phyloP scores from a whole-genome alignment of 1,284 basidiomycete genomes.

The Cryptococcus neoformans region DNA sequence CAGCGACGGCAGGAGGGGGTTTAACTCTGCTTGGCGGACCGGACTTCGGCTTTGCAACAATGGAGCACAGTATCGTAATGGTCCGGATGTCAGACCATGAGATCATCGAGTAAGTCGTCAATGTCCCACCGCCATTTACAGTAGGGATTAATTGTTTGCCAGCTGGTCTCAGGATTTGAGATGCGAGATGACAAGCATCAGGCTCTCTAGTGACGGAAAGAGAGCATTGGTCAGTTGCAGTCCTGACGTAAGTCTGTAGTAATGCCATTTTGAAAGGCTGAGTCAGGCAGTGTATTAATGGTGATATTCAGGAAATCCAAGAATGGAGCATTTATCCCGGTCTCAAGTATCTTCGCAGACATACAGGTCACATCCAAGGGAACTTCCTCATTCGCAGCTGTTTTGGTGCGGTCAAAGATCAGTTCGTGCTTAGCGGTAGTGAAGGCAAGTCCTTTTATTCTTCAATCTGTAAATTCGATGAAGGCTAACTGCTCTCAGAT shows the following conservation, averaged over 20 bases:
- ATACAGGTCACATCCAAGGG: constrained; percentile 74
- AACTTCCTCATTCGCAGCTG: constrained; percentile 84
- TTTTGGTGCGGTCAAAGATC: constrained; percentile 88
- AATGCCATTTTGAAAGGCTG: constrained; percentile 13
- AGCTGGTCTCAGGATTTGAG: constrained; percentile 28
- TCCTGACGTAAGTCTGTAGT: constrained; percentile 63
- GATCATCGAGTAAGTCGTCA: constrained; percentile 31
- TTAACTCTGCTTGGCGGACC: not conserved
- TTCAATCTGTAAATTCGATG: not conserved
- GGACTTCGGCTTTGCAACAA: constrained; percentile 26
- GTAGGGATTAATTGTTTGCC: not conserved
- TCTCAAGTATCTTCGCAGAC: constrained; percentile 69
- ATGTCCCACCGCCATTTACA: not conserved
- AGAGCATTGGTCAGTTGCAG: constrained; percentile 83
- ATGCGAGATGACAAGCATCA: constrained; percentile 79
- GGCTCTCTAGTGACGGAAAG: constrained; percentile 80
- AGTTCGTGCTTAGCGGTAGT: constrained; percentile 89
- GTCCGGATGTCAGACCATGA: constrained; percentile 37
- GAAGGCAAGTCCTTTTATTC: constrained; percentile 64
- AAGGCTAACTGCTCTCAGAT: constrained; percentile 54
- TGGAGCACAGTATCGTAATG: constrained; percentile 38
- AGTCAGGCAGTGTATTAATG: constrained; percentile 15
- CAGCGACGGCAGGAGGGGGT: not conserved
- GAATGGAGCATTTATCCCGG: constrained; percentile 71
- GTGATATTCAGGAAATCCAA: constrained; percentile 69